phyloP scores from a whole-genome alignment of 225 moss, liverwort and hornwort species.

The Asterella californica region DNA sequence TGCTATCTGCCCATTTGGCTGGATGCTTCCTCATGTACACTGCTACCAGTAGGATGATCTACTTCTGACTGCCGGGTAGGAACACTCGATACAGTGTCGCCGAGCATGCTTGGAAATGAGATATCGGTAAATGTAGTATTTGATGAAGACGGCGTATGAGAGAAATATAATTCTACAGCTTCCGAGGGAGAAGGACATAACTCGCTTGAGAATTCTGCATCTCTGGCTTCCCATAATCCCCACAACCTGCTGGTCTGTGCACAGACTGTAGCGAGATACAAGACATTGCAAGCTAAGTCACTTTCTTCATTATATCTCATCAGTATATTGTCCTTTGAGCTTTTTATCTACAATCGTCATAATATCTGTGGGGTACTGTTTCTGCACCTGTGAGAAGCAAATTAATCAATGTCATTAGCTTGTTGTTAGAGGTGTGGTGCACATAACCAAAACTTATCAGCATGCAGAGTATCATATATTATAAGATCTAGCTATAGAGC shows the following conservation, averaged over 20 bases:
- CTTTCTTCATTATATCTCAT: slow-evolving; percentile 23
- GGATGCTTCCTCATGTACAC: neutral
- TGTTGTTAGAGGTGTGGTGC: neutral
- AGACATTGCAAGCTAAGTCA: slow-evolving; percentile 20
- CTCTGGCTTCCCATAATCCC: neutral
- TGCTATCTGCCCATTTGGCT: neutral
- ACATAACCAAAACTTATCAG: neutral
- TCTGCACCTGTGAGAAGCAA: neutral
- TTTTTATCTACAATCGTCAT: slow-evolving; percentile 1
- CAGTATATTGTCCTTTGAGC: neutral
- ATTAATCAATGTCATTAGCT: neutral
- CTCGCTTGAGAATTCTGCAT: neutral
- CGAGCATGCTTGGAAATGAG: too few species aligned
- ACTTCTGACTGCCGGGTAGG: neutral
- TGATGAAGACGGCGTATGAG: too few species aligned
- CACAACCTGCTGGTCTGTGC: slow-evolving; percentile 5
- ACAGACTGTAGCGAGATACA: slow-evolving; percentile 6
- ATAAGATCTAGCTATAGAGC: too few species aligned
- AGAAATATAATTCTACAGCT: neutral
- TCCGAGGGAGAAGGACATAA: neutral
- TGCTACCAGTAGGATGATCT: neutral
- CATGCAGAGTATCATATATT: too few species aligned
- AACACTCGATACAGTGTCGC: neutral
- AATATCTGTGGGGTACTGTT: neutral
- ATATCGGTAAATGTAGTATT: too few species aligned